Conservation (phyloP, 495 filamentous ascomycete species). For the Talaromyces proteolyticus region DNA sequence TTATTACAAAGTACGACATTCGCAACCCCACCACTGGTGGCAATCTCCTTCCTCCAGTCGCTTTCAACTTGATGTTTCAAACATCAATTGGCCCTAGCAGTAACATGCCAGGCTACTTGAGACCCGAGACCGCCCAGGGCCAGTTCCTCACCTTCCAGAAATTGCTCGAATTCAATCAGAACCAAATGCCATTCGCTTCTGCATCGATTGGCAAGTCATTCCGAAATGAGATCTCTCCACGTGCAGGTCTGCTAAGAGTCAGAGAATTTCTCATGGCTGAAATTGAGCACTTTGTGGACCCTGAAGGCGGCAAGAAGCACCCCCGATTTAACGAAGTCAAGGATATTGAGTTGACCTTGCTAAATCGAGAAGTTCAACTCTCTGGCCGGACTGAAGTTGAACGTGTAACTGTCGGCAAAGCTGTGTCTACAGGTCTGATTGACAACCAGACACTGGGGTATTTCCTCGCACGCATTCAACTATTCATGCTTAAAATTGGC, state of each 20-base stretch:
- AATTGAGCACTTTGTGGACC: conserved; percentile 70
- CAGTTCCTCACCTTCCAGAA: conserved; percentile 66
- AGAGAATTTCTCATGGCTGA: conserved; percentile 72
- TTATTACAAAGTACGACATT: conserved; percentile 62
- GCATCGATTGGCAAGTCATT: conserved; percentile 74
- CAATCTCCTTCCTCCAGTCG: conserved; percentile 54
- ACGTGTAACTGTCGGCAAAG: conserved; percentile 61
- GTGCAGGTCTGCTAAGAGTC: conserved; percentile 60
- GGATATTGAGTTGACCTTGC: conserved; percentile 56
- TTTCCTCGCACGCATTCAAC: conserved; percentile 73
- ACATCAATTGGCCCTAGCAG: conserved; percentile 63
- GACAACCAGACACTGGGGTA: conserved; percentile 88
- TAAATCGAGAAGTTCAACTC: conserved; percentile 67
- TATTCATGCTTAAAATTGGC: conserved; percentile 67
- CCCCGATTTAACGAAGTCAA: conserved; percentile 57
- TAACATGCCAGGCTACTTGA: conserved; percentile 56
- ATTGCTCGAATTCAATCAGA: conserved; percentile 66
- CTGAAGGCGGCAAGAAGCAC: conserved; percentile 66
- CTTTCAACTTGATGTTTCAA: conserved; percentile 75
- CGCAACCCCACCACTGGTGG: conserved; percentile 57
- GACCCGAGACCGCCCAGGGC: conserved; percentile 64
- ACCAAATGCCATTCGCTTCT: conserved; percentile 65
- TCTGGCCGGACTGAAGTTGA: conserved; percentile 57
- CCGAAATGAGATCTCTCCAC: conserved; percentile 68
- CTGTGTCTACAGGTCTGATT: conserved; percentile 60